Conservation (phyloP, 768 basidiomycete species). For the Tulasnella sp. region DNA sequence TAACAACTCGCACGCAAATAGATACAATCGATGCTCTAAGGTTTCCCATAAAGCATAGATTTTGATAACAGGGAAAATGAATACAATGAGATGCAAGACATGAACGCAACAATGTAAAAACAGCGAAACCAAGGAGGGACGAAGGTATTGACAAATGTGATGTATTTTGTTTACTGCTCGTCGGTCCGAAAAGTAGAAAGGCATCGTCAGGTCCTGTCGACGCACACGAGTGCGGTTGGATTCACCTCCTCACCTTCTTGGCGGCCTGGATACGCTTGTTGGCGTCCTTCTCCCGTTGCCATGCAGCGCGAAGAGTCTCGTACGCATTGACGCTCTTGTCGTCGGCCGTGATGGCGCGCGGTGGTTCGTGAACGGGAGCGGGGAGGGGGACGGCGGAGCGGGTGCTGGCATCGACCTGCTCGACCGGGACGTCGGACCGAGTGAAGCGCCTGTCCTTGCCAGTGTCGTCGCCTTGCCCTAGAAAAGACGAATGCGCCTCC, state of each 20-base stretch:
- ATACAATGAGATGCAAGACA: constrained; percentile 1
- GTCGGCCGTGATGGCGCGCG: constrained; percentile 87
- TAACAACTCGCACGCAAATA: not conserved
- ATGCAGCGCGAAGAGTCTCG: constrained; percentile 78
- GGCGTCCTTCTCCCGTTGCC: constrained; percentile 76
- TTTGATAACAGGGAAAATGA: constrained; percentile 4
- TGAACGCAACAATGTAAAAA: not conserved
- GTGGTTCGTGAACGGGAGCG: constrained; percentile 66
- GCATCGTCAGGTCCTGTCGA: not conserved
- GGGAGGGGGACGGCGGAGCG: constrained; percentile 66
- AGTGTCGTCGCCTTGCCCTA: not conserved
- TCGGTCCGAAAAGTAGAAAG: not conserved
- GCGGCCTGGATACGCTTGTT: constrained; percentile 41
- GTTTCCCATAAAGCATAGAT: constrained; percentile 9
- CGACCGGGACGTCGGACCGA: not conserved
- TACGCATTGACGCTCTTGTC: constrained; percentile 88
- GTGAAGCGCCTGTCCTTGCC: constrained; percentile 4
- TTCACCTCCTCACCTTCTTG: constrained; percentile 8
- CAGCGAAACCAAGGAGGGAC: not conserved
- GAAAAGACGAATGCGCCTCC: not conserved
- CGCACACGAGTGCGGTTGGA: not conserved
- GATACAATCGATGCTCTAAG: not conserved
- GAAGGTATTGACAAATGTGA: not conserved
- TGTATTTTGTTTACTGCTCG: not conserved
- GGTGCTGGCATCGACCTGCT: constrained; percentile 46